Evolutionary conservation across 2,329 filamentous ascomycete species (phyloP), one percentile per base, ranked within the genome.

Genomic region (Sporothrix brunneoviolacea): DNA sequence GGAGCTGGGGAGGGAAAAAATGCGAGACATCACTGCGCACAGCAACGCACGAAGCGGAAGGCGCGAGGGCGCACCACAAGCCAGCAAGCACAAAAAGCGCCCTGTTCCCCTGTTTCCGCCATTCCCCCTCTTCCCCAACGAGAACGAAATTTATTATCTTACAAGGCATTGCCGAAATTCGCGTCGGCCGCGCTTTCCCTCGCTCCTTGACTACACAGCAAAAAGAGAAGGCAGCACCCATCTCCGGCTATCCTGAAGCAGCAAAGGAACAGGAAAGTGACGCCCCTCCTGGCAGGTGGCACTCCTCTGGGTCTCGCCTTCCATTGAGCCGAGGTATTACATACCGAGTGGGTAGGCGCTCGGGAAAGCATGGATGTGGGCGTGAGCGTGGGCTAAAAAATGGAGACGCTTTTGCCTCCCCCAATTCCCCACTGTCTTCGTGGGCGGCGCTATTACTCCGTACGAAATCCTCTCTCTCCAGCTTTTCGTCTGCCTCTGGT

Each of bases 251-350:
- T 24, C 30, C 32, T 19, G 21, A 18, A 13, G 19, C 30, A 35
- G 36, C 33, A 13, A 21, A 38, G 10, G 9, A 40, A 15, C 9
- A 24, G 12, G 16, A 22, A 18, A 30, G n/a, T n/a, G 15, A 21
- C 15, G 41, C n/a, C 36, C 4, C 16, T 9, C 16, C 4, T 8
- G 9, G 5, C 13, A 4, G 21, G 21, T 9, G 32, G 12, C 15
- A 19, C 21, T 18, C 30, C 12, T 18, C 32, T 39, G 50, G 50
- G 28, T 41, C 51, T 36, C 22, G 47, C 42, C 47, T 50, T 50
- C 47, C 46, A 42, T 50, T 53, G 51, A 50, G 51, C 51, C 51
- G 51, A 53, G 51, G 51, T 48, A 50, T 12, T 28, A 41, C n/a
- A n/a, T n/a, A n/a, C n/a, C n/a, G n/a, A n/a, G n/a, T n/a, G n/a